A percentile compares a stretch with the other conserved stretches of the same genome.
Conservation (phyloP, 306 rosid species). For the Inga oerstediana region DNA sequence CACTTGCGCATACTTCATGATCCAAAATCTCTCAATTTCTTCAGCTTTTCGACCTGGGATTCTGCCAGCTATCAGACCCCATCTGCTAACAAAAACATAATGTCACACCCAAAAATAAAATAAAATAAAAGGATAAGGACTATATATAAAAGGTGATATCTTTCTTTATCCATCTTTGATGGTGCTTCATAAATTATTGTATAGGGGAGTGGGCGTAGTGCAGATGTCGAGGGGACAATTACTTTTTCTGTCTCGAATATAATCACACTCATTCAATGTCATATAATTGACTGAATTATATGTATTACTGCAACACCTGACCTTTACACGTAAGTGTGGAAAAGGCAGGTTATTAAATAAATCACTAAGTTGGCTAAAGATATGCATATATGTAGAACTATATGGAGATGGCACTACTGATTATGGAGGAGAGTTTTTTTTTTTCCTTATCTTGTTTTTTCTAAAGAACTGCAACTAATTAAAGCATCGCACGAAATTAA, state of each 20-base stretch:
- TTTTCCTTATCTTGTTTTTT: too few relatives aligned
- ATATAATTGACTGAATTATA: too few relatives aligned
- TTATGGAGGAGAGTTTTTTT: too few relatives aligned
- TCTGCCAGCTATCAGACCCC: conserved; percentile 4
- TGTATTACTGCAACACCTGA: not conserved
- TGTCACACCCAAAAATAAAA: not conserved
- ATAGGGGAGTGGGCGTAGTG: not conserved
- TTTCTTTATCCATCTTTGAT: not conserved
- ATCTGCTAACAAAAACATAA: not conserved
- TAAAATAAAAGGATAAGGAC: not conserved
- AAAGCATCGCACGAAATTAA: too few relatives aligned
- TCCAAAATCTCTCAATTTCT: conserved; percentile 23
- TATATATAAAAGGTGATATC: not conserved
- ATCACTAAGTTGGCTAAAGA: not conserved
- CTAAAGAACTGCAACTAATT: too few relatives aligned
- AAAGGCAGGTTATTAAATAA: not conserved
- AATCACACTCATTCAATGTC: not conserved
- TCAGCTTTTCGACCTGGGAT: conserved; percentile 3
- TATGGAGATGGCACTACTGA: too few relatives aligned
- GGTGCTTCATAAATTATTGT: not conserved
- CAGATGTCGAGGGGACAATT: not conserved
- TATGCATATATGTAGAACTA: too few relatives aligned
- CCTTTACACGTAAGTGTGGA: not conserved
- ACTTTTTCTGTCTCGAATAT: not conserved
- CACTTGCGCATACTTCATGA: not conserved